Conservation (phyloP, 208 protist species). For the Crithidia mellificae region DNA sequence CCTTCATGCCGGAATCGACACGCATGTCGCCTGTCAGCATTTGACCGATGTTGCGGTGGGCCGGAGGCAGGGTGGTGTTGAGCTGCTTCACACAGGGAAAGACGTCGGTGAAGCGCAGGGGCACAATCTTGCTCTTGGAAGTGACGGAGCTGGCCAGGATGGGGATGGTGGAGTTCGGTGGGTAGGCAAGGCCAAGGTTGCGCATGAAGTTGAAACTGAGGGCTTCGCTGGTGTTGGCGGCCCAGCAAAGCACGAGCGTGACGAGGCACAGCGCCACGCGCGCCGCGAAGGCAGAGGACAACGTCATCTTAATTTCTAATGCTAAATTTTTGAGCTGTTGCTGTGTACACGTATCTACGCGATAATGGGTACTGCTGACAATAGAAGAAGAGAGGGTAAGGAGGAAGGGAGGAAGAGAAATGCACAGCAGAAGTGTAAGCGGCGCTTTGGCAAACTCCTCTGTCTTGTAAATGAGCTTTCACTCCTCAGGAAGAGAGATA, state of each 20-base stretch:
- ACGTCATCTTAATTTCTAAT: background rate
- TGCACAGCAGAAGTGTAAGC: no score
- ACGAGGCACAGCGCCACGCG: conserved; percentile 1
- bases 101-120: conserved; percentile 17
- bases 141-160: conserved; percentile 26
- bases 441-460: no score
- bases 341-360: no score
- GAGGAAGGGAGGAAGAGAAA: no score
- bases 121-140: conserved; percentile 19
- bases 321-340: no score
- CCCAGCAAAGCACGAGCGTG: conserved; percentile 13
- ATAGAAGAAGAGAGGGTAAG: no score
- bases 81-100: conserved; percentile 10
- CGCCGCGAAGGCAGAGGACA: background rate
- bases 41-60: conserved; percentile 26
- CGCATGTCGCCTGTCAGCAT: conserved; percentile 23
- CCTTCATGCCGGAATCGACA: conserved; percentile 15
- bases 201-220: conserved; percentile 21
- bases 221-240: background rate
- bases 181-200: conserved; percentile 16
- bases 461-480: no score
- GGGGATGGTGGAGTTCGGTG: background rate
- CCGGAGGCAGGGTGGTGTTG: background rate
- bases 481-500: no score
- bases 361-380: no score